These are phyloP conservation scores for Naganishia vaughanmartiniae DNA, from an alignment of 768 basidiomycete genomes.

Conservation along the genomic window DNA sequence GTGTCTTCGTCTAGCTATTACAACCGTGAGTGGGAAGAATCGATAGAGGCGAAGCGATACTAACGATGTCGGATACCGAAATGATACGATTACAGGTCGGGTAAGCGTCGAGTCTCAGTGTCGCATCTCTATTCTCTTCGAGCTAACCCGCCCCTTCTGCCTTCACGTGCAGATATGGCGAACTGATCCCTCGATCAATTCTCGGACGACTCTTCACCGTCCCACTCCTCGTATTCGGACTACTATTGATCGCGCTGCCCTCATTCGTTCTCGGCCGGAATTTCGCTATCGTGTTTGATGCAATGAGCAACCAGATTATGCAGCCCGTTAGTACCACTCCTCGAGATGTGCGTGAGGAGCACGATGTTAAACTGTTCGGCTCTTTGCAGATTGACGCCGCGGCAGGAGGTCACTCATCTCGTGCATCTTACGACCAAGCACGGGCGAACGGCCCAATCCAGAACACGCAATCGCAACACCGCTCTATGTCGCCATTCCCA, in stretches of 20 bases:
- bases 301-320: slow-evolving; percentile 57
- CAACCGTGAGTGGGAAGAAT: slow-evolving; percentile 21
- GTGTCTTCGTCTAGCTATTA: slow-evolving; percentile 25
- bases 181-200: slow-evolving; percentile 82
- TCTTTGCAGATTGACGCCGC: slow-evolving; percentile 11
- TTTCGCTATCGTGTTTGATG: slow-evolving; percentile 86
- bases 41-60: neutral
- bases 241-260: slow-evolving; percentile 83
- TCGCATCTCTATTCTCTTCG: neutral
- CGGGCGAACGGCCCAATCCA: slow-evolving; percentile 7
- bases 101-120: neutral
- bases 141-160: slow-evolving; percentile 55
- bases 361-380: neutral
- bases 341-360: neutral
- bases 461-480: neutral
- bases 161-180: slow-evolving; percentile 67
- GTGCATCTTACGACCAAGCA: neutral
- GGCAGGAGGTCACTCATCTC: neutral
- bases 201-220: slow-evolving; percentile 82
- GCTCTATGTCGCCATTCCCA: neutral
- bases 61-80: neutral
- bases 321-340: slow-evolving; percentile 33
- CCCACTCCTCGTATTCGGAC: slow-evolving; percentile 79
- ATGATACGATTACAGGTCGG: slow-evolving; percentile 3
- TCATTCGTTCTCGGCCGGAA: slow-evolving; percentile 88